A percentile compares a stretch with the other conserved stretches of the same genome.
phyloP scores from a whole-genome alignment of 805 yeast genomes.

The Pichia sporocuriosa region DNA sequence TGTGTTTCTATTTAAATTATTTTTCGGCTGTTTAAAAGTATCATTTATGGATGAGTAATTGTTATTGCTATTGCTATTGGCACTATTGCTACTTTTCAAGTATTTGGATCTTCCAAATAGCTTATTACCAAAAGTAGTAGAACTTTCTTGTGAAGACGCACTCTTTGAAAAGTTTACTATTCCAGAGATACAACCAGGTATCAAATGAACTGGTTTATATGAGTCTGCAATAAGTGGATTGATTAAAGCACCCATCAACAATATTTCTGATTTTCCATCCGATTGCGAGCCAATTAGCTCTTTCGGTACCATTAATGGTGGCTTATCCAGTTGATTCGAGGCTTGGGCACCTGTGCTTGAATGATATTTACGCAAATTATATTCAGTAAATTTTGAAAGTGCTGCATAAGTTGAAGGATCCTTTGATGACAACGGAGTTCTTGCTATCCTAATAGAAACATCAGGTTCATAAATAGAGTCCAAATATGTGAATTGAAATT shows the following conservation, averaged over 20 bases:
- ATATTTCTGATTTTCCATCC: constrained; percentile 28
- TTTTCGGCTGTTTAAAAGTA: constrained; percentile 26
- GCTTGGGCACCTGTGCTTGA: constrained; percentile 31
- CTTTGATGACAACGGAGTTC: constrained; percentile 32
- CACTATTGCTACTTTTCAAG: neutral
- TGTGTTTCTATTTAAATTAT: constrained; percentile 25
- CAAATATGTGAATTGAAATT: constrained; percentile 28
- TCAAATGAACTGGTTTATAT: constrained; percentile 43
- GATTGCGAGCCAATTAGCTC: constrained; percentile 28
- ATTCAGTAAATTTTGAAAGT: constrained; percentile 43
- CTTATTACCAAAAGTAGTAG: neutral
- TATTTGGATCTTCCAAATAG: constrained; percentile 7
- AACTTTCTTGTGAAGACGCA: neutral
- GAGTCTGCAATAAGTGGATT: constrained; percentile 50
- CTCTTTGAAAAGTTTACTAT: constrained; percentile 20
- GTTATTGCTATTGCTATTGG: too few relatives aligned
- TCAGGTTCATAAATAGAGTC: constrained; percentile 30
- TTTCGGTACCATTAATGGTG: constrained; percentile 28
- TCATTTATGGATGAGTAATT: too few relatives aligned
- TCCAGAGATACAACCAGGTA: constrained; percentile 43
- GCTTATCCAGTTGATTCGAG: constrained; percentile 36
- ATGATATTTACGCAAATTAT: constrained; percentile 33
- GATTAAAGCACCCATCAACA: constrained; percentile 45
- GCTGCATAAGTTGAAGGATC: constrained; percentile 49
- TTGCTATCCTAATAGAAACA: constrained; percentile 28